Conservation (phyloP, 768 basidiomycete species). For the Leccinum boreale region DNA sequence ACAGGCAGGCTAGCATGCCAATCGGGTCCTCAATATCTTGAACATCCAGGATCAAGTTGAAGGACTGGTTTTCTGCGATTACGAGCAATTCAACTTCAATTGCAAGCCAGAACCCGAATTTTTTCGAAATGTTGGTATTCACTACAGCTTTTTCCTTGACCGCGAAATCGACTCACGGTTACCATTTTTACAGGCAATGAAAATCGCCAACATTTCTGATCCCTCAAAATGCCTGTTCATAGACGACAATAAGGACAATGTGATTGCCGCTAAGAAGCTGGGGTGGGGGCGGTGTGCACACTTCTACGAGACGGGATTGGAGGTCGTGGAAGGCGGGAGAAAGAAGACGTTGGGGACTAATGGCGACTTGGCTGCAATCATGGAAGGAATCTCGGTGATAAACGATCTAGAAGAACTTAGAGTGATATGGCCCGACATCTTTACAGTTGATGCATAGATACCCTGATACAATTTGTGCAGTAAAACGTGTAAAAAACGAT, state of each 20-base stretch:
- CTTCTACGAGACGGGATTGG: constrained; percentile 68
- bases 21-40: constrained; percentile 73
- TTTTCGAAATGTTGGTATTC: constrained; percentile 51
- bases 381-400: constrained; percentile 52
- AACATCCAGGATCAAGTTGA: constrained; percentile 68
- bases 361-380: constrained; percentile 30
- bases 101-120: constrained; percentile 81
- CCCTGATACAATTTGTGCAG: constrained; percentile 3
- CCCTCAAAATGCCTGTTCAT: constrained; percentile 73
- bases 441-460: constrained; percentile 25
- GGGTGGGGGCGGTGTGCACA: constrained; percentile 77
- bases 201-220: constrained; percentile 55
- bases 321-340: constrained; percentile 61
- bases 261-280: constrained; percentile 58
- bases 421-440: constrained; percentile 72
- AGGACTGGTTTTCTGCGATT: constrained; percentile 79
- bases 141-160: not conserved
- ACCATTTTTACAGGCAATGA: constrained; percentile 52
- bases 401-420: constrained; percentile 63
- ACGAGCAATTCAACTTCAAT: constrained; percentile 57
- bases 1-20: constrained; percentile 59
- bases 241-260: constrained; percentile 72
- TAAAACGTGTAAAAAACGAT: not conserved
- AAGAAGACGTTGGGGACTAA: constrained; percentile 43
- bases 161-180: not conserved